phyloP scores from a whole-genome alignment of 441 rosid species.

The Syzygium syzygioides region DNA sequence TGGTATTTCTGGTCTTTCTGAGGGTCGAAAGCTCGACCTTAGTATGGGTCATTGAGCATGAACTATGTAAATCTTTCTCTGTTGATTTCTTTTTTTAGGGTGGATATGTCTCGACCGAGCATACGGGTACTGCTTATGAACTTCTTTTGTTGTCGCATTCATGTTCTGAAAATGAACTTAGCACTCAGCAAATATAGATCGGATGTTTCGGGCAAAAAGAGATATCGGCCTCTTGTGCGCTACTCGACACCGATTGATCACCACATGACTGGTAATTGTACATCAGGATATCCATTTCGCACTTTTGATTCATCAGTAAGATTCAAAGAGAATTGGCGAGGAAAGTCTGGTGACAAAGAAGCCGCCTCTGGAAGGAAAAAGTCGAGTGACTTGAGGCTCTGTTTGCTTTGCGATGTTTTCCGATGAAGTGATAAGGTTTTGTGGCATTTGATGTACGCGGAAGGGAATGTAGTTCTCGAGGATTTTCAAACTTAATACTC shows the following conservation, averaged over 20 bases:
- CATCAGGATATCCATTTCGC: rapidly evolving
- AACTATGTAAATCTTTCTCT: background rate
- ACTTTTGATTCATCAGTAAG: background rate
- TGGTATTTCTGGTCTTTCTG: background rate
- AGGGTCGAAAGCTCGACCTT: background rate
- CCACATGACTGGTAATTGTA: background rate
- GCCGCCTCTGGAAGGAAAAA: background rate
- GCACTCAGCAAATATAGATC: background rate
- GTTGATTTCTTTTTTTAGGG: background rate
- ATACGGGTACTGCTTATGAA: background rate
- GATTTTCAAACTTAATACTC: background rate
- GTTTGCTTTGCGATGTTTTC: too few species aligned
- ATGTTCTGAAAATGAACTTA: background rate
- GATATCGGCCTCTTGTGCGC: rapidly evolving
- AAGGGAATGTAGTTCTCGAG: background rate
- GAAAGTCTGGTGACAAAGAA: background rate
- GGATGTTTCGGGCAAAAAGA: background rate
- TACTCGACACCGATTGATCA: background rate
- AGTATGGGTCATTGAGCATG: background rate
- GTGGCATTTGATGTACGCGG: background rate
- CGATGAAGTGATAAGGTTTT: too few species aligned
- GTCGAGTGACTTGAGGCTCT: background rate
- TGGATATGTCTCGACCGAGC: background rate
- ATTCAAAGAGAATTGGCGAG: background rate
- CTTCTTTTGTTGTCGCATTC: rapidly evolving